A percentile compares a stretch with the other conserved stretches of the same genome.
These are phyloP conservation scores for Geotrichum klebahnii DNA, from an alignment of 1,139 yeast species.

Conservation along the genomic window DNA sequence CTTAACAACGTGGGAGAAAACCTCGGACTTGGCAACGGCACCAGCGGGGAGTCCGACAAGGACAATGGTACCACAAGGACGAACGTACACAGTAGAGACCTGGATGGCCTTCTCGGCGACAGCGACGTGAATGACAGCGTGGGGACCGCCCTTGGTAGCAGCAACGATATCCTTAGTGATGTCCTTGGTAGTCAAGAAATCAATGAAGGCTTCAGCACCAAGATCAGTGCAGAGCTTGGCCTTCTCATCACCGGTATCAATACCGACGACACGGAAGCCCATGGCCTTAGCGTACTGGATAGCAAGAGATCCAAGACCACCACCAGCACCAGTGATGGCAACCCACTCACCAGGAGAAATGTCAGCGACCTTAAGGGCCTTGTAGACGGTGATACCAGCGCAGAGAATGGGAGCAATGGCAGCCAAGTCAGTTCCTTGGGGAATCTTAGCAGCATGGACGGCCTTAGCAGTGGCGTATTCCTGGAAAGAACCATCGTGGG, in stretches of 20 bases:
- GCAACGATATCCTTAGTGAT: conserved; percentile 46
- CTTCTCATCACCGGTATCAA: conserved; percentile 62
- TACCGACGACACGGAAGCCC: conserved; percentile 62
- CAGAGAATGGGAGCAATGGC: conserved; percentile 60
- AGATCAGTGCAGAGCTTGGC: conserved; percentile 47
- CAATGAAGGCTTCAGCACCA: conserved; percentile 62
- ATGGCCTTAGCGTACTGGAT: conserved; percentile 66
- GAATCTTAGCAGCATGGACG: conserved; percentile 67
- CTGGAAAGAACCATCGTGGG: conserved; percentile 70
- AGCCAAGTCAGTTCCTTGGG: conserved; percentile 60
- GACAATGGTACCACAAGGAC: conserved; percentile 63
- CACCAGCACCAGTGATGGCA: conserved; percentile 66
- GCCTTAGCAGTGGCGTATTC: conserved; percentile 73
- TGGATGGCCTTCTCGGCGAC: conserved; percentile 61
- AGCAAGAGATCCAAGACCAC: conserved; percentile 68
- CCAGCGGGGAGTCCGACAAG: conserved; percentile 67
- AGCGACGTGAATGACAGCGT: conserved; percentile 65
- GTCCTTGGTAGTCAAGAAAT: conserved; percentile 45
- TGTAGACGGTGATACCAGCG: conserved; percentile 70
- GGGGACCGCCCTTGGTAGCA: conserved; percentile 63
- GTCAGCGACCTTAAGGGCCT: conserved; percentile 61
- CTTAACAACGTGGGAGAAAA: conserved; percentile 54
- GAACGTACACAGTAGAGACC: conserved; percentile 58
- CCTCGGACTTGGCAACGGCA: conserved; percentile 53
- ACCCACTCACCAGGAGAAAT: conserved; percentile 63